Base-by-base conservation (phyloP, 176 grass and related monocot genomes). In the Eleusine indica region DNA sequence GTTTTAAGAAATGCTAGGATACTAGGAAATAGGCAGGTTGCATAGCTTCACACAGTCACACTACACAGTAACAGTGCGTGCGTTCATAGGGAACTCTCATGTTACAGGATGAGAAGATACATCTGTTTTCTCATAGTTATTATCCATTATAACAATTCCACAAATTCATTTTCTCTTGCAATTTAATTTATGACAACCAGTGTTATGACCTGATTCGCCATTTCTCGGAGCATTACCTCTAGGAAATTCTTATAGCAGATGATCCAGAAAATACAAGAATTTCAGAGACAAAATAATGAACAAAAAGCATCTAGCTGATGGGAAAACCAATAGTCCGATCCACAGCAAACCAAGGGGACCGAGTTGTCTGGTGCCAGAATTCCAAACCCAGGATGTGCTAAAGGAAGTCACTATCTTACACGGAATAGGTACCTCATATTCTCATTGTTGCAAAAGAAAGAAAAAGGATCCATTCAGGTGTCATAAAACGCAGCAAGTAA, bases 401-500 rank as follows among this genome's bases (percentile, higher is more conserved):
- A 75, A 68, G 46, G n/a, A 79, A 22, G 11, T 25, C 8, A 68
- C 18, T 25, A 22, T 76, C 29, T 15, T 86, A 76, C 16, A 49
- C 56, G 18, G 61, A 64, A 29, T 11, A 64, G 25, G n/a, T 4
- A n/a, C 30, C 52, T 52, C 32, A 35, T 35, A 35, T 35, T 35
- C 32, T 35, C 15, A 53, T 16, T 61, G 22, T 76, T 42, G 30
- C 17, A 28, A 64, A 25, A 52, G 15, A 52, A 12, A 47, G 8
- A 57, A 57, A 68, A 38, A 6, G 0, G 14, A 9, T 68, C 51
- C 30, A 41, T 28, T 40, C 2, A 80, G 29, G 7, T 9, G 17
- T 9, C 7, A 17, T 37, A 66, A 56, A 56, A 71, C 16, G 38
- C 29, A 71, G n/a, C 37, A 38, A 88, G 46, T 74, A 52, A 80